Evolutionary conservation across 257 asterid genomes (phyloP), one percentile per base, ranked within the genome.

Genomic region (Solanum acaule): DNA sequence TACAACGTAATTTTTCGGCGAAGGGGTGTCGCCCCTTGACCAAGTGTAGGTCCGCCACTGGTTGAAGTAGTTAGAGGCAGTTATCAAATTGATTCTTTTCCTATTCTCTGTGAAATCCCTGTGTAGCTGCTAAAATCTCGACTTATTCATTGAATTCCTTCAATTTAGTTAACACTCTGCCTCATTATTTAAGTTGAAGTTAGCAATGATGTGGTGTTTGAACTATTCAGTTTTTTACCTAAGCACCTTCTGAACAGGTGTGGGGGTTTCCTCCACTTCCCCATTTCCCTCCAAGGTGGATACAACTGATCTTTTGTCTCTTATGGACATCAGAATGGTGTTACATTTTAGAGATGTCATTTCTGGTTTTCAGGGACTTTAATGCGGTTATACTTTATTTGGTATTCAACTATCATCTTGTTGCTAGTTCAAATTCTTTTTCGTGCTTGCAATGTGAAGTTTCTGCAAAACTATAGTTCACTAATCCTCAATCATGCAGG

Each of bases 401-500:
- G 52, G 83, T 75, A 22, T 75, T 75, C 10, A 75, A 75, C 83
- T 75, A 37, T 75, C 83, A 75, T 75, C 49, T 35, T 75, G 52
- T 37, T 75, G 52, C 52, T 35, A 8, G 31, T 75, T 20, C 83
- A 34, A 35, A 22, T 37, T 75, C 31, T 37, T 2, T 75, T 37
- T 5, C 10, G 31, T 37, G 52, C 83, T 37, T 75, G 49, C 52
- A 10, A 20, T 37, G 83, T 20, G 83, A 75, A 37, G 49, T 75
- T 35, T 44, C 18, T 75, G 83, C 83, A 22, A 75, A 22, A 35
- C 83, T 75, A 6, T 35, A 75, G 83, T 75, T 75, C 83, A 75
- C 49, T 18, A 35, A 75, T 56, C 67, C 27, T 86, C 44, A 37
- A 86, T 86, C 38, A 27, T 91, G 92, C 95, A 95, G 98, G 97